Percentiles rank a stretch among this genome's conserved stretches.
phyloP scores from a whole-genome alignment of 768 basidiomycete genomes.

The Brasilioporus rufonigricans region DNA sequence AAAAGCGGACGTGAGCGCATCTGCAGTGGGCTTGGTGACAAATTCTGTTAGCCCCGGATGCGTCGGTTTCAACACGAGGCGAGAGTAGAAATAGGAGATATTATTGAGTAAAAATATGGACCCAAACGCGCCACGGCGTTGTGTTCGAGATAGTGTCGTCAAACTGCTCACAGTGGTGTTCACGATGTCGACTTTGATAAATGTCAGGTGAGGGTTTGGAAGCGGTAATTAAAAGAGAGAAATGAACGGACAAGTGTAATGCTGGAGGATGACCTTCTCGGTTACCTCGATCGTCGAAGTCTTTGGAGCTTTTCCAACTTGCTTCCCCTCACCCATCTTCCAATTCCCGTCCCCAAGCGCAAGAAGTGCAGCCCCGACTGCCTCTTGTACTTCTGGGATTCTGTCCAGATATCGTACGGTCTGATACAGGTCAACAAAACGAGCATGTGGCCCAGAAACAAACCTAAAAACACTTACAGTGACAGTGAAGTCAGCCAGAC shows the following conservation, averaged over 20 bases:
- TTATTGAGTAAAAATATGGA: constrained; percentile 83
- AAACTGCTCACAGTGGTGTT: constrained; percentile 60
- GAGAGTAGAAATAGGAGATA: constrained; percentile 62
- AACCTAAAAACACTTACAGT: constrained; percentile 39
- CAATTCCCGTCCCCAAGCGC: constrained; percentile 86
- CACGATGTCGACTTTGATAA: constrained; percentile 67
- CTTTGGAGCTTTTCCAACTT: constrained; percentile 51
- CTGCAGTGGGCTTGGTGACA: constrained; percentile 60
- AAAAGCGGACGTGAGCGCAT: constrained; percentile 64
- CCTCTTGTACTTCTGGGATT: constrained; percentile 66
- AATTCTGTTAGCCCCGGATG: constrained; percentile 46
- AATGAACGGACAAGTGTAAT: constrained; percentile 62
- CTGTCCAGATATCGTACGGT: constrained; percentile 67
- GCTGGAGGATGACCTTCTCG: constrained; percentile 63
- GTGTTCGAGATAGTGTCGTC: constrained; percentile 58
- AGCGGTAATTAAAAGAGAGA: neutral
- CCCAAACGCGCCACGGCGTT: constrained; percentile 61
- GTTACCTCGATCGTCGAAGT: constrained; percentile 44
- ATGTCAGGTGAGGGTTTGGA: neutral
- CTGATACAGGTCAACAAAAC: constrained; percentile 34
- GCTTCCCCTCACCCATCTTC: constrained; percentile 86
- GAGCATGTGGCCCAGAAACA: neutral
- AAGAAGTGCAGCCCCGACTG: constrained; percentile 62
- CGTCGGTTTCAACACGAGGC: constrained; percentile 52
- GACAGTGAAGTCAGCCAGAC: constrained; percentile 58